A percentile compares a stretch with the other conserved stretches of the same genome.
These are phyloP conservation scores for Cadophora sp. DNA, from an alignment of 2,329 filamentous ascomycete species.

Conservation along the genomic window DNA sequence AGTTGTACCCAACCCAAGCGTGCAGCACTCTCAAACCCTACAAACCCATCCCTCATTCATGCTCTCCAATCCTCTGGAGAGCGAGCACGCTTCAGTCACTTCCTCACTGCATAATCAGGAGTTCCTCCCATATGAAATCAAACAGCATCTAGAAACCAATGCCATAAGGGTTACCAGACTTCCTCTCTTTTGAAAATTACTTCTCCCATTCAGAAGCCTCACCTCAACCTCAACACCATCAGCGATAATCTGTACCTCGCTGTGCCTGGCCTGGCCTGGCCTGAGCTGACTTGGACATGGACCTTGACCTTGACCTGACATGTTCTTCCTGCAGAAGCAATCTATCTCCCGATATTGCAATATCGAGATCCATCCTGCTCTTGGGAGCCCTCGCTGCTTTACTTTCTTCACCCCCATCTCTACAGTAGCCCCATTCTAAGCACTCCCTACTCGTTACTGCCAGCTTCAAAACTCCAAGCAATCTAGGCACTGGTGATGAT, in stretches of 20 bases:
- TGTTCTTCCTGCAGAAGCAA: slow-evolving; percentile 10
- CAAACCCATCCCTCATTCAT: background rate
- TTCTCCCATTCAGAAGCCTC: background rate
- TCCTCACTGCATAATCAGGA: slow-evolving; percentile 5
- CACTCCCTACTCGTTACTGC: too few relatives aligned
- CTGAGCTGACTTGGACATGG: background rate
- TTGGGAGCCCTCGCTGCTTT: background rate
- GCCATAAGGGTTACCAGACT: slow-evolving; percentile 1
- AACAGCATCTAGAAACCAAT: slow-evolving; percentile 8
- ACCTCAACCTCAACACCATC: background rate
- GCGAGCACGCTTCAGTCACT: too few relatives aligned
- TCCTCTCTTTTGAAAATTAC: background rate
- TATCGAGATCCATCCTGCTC: slow-evolving; percentile 11
- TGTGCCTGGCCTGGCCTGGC: slow-evolving; percentile 12
- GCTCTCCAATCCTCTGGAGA: background rate
- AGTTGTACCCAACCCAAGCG: background rate
- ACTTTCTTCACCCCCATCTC: background rate
- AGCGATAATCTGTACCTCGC: background rate
- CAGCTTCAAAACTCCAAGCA: background rate
- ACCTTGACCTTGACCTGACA: background rate
- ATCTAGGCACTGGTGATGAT: background rate
- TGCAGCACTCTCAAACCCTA: slow-evolving; percentile 13
- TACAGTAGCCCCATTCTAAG: too few relatives aligned
- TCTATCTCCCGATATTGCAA: slow-evolving; percentile 26
- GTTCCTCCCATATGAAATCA: slow-evolving; percentile 6